Percentiles rank a stretch among this genome's conserved stretches.
Evolutionary conservation across 345 rosid species (phyloP).

Genomic region (Kandelia obovata): DNA sequence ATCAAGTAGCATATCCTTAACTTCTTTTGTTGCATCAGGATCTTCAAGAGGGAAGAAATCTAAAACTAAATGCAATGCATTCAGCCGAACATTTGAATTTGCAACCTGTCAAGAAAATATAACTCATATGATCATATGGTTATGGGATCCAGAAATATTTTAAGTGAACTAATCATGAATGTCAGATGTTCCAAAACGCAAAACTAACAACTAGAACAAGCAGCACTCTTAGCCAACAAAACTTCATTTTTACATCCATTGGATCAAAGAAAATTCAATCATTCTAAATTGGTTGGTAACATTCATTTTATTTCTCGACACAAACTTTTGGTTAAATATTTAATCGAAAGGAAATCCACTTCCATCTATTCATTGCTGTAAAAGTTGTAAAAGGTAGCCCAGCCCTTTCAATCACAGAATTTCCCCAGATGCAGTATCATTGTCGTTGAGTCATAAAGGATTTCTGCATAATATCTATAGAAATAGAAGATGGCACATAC

Average conservation of each 20-base stretch:
- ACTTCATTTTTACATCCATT: not conserved
- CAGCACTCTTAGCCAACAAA: not conserved
- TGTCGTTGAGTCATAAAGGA: not conserved
- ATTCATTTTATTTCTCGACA: not conserved
- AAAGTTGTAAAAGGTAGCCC: not conserved
- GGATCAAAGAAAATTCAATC: not conserved
- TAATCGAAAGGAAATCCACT: not conserved
- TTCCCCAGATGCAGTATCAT: not conserved
- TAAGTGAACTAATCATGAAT: not conserved
- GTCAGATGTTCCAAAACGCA: not conserved
- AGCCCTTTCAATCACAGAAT: no score
- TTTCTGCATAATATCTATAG: not conserved
- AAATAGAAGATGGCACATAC: not conserved
- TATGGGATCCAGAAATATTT: conserved; percentile 5
- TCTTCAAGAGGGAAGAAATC: conserved; percentile 91
- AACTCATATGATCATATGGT: conserved; percentile 10
- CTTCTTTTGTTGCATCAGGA: conserved; percentile 89
- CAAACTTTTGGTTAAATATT: not conserved
- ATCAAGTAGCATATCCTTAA: conserved; percentile 68
- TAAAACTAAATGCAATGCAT: conserved; percentile 80
- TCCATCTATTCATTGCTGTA: not conserved
- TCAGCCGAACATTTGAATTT: conserved; percentile 86
- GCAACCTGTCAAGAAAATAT: conserved; percentile 62
- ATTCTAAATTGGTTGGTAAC: not conserved
- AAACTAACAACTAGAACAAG: not conserved